Base-by-base conservation (phyloP, 768 basidiomycete genomes). In the Suillus ampliporus region DNA sequence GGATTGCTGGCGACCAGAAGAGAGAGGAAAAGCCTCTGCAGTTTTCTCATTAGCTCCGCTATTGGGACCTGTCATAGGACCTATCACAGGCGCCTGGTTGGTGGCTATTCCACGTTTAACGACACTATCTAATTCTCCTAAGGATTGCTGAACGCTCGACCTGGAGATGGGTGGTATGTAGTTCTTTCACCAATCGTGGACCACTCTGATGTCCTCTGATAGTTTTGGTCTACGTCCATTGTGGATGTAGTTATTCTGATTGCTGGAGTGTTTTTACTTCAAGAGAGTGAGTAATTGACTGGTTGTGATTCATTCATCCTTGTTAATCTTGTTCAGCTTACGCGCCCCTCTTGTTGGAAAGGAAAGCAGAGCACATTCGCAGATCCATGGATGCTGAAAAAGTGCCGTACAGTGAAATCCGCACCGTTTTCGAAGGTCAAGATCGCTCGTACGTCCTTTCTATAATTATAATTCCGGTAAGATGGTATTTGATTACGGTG, bases 191-290 rank as follows among this genome's bases (percentile, higher is more conserved):
- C 13, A 0, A 21, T 8, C 13, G 31, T 17, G 4, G 7, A 58
- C 58, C 1, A 5, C 15, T 51, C 28, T 51, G 28, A 51, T 48
- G n/a, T 19, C 19, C 13, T 3, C 40, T 15, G 51, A 44, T 65
- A 86, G 82, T 92, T 91, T 71, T 89, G 89, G 85, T 83, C 88
- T 0, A 87, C 87, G 4, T 84, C 79, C 37, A 87, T 90, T 41
- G 78, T 82, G 0, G 86, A 85, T 63, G 86, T 76, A 0, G 64
- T 71, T 34, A 71, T 92, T 38, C 89, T 91, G 68, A 52, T 83
- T 0, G 64, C 82, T 3, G 89, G 90, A 2, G 7, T 90, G 0
- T 74, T 90, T 38, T 83, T 75, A 60, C 78, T 92, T 6, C 80
- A 79, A 76, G 89, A 91, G 81, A 89, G 89, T 89, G 64, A 56